A percentile compares a stretch with the other conserved stretches of the same genome.
phyloP scores from a whole-genome alignment of 768 basidiomycete species.

The Clathrus columnatus region DNA sequence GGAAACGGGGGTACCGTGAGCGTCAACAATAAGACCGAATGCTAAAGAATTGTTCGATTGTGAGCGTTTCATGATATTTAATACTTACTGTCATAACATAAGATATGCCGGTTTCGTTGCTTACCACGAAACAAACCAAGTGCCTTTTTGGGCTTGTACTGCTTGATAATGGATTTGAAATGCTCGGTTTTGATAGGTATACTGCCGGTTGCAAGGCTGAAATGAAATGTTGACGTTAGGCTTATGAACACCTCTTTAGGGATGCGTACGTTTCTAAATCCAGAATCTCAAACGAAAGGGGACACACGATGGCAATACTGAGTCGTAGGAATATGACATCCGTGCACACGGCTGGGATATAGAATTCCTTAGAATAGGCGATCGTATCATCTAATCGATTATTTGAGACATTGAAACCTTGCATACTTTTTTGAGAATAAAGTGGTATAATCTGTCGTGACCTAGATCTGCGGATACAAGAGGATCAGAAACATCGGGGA shows the following conservation, averaged over 20 bases:
- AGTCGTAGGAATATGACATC: conserved; percentile 1
- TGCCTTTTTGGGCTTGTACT: conserved; percentile 2
- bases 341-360: conserved; percentile 1
- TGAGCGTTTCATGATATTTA: neutral
- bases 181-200: neutral
- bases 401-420: neutral
- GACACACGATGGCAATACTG: neutral
- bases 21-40: conserved; percentile 7
- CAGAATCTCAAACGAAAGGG: conserved; percentile 4
- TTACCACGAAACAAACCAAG: conserved; percentile 1
- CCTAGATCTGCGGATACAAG: neutral
- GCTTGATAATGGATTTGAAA: conserved; percentile 3
- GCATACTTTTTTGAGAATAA: neutral
- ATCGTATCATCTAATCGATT: neutral
- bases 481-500: neutral
- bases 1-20: neutral
- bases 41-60: neutral
- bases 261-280: conserved; percentile 1
- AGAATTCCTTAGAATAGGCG: neutral
- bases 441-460: neutral
- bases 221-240: neutral
- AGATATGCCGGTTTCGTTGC: neutral
- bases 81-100: conserved; percentile 7
- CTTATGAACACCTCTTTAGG: neutral
- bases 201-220: neutral